These are phyloP conservation scores for Apiotrichum sp. DNA, from an alignment of 1,284 basidiomycete genomes.

Conservation along the genomic window DNA sequence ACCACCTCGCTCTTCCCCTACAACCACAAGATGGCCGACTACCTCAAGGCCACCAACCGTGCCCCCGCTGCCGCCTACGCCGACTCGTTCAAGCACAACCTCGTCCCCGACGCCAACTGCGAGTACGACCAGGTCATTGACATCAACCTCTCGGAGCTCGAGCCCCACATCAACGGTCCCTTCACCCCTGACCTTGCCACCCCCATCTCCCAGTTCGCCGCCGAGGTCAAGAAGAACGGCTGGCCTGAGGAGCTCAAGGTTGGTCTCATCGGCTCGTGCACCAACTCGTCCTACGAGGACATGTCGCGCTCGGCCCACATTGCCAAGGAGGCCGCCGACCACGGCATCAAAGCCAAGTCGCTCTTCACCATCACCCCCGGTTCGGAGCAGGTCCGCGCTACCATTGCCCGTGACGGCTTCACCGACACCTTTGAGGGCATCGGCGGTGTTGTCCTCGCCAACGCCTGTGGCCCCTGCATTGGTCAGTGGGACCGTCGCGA, in stretches of 20 bases:
- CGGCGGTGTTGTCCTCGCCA: constrained; percentile 78
- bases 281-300: constrained; percentile 94
- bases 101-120: constrained; percentile 78
- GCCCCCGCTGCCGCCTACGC: constrained; percentile 67
- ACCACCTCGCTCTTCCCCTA: constrained; percentile 98
- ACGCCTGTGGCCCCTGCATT: constrained; percentile 98
- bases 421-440: constrained; percentile 14
- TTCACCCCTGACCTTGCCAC: constrained; percentile 97
- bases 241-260: constrained; percentile 92
- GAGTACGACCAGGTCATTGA: constrained; percentile 95
- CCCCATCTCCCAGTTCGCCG: constrained; percentile 83
- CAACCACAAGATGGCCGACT: constrained; percentile 78
- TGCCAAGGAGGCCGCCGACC: constrained; percentile 80
- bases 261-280: constrained; percentile 92
- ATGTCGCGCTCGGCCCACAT: constrained; percentile 90
- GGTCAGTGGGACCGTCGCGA: constrained; percentile 98
- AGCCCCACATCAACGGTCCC: constrained; percentile 94
- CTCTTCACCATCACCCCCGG: constrained; percentile 97
- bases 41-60: constrained; percentile 84
- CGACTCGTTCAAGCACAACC: constrained; percentile 83
- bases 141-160: constrained; percentile 84
- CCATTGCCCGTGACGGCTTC: constrained; percentile 84
- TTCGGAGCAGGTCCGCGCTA: constrained; percentile 95
- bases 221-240: constrained; percentile 71
- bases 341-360: constrained; percentile 74